phyloP scores from a whole-genome alignment of 2,329 filamentous ascomycete species.

The Fonsecaea erecta region DNA sequence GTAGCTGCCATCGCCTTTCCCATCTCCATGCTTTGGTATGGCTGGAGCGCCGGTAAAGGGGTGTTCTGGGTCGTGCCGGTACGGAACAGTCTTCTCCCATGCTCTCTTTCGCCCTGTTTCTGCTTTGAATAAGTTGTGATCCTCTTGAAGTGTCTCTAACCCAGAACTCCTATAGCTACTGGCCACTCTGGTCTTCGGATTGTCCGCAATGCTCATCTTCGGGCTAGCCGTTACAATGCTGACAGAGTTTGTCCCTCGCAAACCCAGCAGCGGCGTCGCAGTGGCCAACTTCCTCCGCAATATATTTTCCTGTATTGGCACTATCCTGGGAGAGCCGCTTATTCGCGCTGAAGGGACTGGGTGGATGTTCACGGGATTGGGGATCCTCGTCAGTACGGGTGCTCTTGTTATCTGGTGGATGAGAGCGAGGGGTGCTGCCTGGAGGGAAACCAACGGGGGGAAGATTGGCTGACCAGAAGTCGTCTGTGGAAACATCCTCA shows the following conservation, averaged over 20 bases:
- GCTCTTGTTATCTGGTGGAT: slow-evolving; percentile 6
- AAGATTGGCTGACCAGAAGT: not conserved
- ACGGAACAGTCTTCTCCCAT: not conserved
- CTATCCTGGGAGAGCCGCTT: not conserved
- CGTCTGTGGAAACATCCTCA: not conserved
- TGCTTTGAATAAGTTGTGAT: not conserved
- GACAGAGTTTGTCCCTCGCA: slow-evolving; percentile 77
- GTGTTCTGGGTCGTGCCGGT: not conserved
- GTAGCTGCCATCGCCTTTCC: not conserved
- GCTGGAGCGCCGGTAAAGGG: not conserved
- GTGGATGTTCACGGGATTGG: slow-evolving; percentile 8
- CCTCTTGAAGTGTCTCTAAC: not conserved
- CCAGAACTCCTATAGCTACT: slow-evolving; percentile 45
- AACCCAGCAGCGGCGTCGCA: slow-evolving; percentile 72
- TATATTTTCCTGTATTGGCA: slow-evolving; percentile 8
- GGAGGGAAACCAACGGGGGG: not conserved
- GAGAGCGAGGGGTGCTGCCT: not conserved
- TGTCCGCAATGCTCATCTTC: slow-evolving; percentile 78
- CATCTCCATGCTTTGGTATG: not conserved
- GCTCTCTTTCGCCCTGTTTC: not conserved
- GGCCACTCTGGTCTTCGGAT: slow-evolving; percentile 73
- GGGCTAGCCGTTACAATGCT: slow-evolving; percentile 76
- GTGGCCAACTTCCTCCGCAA: slow-evolving; percentile 34
- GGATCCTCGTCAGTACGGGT: slow-evolving; percentile 3
- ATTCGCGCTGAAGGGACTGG: slow-evolving; percentile 9